A percentile compares a stretch with the other conserved stretches of the same genome.
Conservation (phyloP, 2,329 filamentous ascomycete genomes). For the Talaromyces funiculosus region DNA sequence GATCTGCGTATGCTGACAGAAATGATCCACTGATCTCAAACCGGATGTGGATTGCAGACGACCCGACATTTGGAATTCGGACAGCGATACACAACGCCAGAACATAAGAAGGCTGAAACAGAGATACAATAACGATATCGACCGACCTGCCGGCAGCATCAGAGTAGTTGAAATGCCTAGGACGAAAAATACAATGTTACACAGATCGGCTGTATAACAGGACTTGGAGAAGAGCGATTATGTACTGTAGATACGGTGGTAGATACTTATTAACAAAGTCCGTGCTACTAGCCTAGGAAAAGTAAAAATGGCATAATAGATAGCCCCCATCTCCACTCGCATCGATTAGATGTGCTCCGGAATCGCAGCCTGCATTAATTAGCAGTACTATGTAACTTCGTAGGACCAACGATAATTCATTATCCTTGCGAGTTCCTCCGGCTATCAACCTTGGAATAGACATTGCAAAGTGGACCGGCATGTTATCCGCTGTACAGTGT, state of each 20-base stretch:
- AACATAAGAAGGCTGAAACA: not conserved
- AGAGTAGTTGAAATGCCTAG: not conserved
- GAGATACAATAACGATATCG: not conserved
- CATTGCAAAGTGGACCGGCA: not conserved
- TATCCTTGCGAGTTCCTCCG: not conserved
- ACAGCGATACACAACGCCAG: not conserved
- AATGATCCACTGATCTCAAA: not conserved
- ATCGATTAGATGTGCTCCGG: not conserved
- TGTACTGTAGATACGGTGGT: not conserved
- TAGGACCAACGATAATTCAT: not conserved
- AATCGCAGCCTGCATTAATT: not conserved
- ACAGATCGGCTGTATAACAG: not conserved
- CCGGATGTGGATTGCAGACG: not conserved
- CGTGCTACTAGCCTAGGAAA: not conserved
- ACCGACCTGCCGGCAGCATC: not conserved
- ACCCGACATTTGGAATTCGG: not conserved
- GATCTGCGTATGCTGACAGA: not conserved
- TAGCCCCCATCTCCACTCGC: not conserved
- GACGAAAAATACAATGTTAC: not conserved
- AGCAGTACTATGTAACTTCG: not conserved
- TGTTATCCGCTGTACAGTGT: not conserved
- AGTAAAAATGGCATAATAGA: not conserved
- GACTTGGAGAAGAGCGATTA: not conserved
- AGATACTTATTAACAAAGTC: not conserved
- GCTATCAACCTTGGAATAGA: not conserved